A percentile compares a stretch with the other conserved stretches of the same genome.
phyloP scores from a whole-genome alignment of 345 rosid species.

The Noccaea bulbosa region DNA sequence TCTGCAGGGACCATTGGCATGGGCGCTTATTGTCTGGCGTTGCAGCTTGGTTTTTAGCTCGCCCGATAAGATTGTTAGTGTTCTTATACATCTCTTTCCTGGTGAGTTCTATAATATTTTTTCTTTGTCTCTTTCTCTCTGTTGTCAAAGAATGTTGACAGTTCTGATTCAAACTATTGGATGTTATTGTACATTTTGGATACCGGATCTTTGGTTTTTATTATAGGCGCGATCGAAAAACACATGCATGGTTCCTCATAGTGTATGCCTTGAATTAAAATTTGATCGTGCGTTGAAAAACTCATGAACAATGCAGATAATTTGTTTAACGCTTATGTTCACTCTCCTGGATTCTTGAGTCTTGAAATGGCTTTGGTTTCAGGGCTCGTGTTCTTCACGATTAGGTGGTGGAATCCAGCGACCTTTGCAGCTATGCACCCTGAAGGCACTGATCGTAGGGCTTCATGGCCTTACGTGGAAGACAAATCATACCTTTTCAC shows the following conservation, averaged over 20 bases:
- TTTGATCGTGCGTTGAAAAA: no score
- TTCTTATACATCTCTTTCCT: slow-evolving; percentile 95
- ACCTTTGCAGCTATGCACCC: slow-evolving; percentile 94
- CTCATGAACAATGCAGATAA: no score
- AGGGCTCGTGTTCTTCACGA: slow-evolving; percentile 94
- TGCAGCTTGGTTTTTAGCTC: slow-evolving; percentile 98
- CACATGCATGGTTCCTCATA: no score
- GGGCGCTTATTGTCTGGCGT: slow-evolving; percentile 98
- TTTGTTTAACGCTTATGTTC: neutral
- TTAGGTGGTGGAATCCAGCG: slow-evolving; percentile 96
- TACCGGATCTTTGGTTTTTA: neutral
- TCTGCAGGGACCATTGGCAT: slow-evolving; percentile 90
- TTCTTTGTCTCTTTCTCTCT: neutral
- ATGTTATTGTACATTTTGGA: neutral
- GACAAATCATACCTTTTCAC: slow-evolving; percentile 71
- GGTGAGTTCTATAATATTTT: slow-evolving; percentile 55
- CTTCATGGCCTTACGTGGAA: slow-evolving; percentile 89
- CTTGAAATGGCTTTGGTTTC: slow-evolving; percentile 35
- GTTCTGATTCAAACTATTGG: no score
- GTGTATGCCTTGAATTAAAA: no score
- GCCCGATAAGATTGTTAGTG: slow-evolving; percentile 90
- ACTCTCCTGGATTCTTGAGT: neutral
- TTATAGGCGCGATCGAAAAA: no score
- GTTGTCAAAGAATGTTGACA: neutral
- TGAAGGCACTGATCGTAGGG: slow-evolving; percentile 65